Conservation (phyloP, 768 basidiomycete species). For the button mushroom (Agaricus bisporus) region DNA sequence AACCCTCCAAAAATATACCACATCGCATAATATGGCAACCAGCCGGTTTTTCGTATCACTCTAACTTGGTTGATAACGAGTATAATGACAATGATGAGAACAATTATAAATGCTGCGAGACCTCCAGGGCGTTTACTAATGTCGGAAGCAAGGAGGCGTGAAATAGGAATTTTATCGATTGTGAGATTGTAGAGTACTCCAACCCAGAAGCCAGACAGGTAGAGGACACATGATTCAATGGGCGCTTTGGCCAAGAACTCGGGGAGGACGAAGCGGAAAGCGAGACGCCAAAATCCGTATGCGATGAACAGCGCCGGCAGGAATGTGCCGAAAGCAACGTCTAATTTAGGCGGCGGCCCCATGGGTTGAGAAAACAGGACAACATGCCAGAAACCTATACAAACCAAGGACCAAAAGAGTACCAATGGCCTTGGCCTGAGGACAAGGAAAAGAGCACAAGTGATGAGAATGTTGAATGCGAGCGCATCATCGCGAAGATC, state of each 20-base stretch:
- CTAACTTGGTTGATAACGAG: conserved; percentile 70
- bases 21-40: conserved; percentile 67
- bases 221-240: conserved; percentile 68
- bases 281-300: conserved; percentile 74
- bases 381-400: conserved; percentile 84
- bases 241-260: conserved; percentile 54
- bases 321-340: conserved; percentile 71
- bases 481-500: conserved; percentile 69
- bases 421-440: conserved; percentile 67
- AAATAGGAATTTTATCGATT: conserved; percentile 66
- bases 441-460: conserved; percentile 62
- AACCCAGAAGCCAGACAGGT: conserved; percentile 73
- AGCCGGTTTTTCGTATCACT: conserved; percentile 82
- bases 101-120: conserved; percentile 60
- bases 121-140: conserved; percentile 61
- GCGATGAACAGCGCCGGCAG: conserved; percentile 73
- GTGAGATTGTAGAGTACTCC: conserved; percentile 73
- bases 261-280: conserved; percentile 70
- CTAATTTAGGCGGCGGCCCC: conserved; percentile 59
- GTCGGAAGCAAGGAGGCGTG: conserved; percentile 67
- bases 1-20: conserved; percentile 72
- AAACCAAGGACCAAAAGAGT: conserved; percentile 71
- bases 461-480: conserved; percentile 65
- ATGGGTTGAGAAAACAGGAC: conserved; percentile 72
- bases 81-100: conserved; percentile 52